Conservation (phyloP, 306 rosid genomes). For the Cucurbita pepo region DNA sequence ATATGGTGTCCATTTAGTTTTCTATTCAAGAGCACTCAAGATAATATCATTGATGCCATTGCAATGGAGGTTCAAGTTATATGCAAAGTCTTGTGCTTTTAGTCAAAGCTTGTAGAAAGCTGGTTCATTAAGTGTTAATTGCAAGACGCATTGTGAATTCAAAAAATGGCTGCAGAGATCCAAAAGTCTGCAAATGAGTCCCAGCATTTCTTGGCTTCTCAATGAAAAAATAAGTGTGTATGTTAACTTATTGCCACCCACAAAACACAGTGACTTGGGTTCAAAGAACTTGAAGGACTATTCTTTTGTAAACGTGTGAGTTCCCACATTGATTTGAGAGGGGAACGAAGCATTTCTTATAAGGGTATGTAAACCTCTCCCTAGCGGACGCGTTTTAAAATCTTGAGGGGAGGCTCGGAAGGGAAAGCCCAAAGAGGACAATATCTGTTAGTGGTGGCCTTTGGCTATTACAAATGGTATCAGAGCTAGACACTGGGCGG, state of each 20-base stretch:
- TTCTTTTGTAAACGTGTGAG: neutral
- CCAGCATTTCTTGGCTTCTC: neutral
- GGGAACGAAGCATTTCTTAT: too few species aligned
- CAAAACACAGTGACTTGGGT: neutral
- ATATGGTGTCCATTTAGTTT: neutral
- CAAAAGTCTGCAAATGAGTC: neutral
- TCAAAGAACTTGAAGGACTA: neutral
- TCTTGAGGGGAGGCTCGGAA: too few species aligned
- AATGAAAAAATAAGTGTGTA: neutral
- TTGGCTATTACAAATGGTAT: too few species aligned
- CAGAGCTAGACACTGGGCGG: too few species aligned
- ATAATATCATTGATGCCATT: neutral
- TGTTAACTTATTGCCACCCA: neutral
- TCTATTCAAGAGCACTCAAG: neutral
- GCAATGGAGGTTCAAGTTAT: neutral
- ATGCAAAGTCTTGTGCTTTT: neutral
- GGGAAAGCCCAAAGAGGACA: too few species aligned
- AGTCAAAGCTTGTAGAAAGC: neutral
- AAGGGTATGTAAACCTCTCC: too few species aligned
- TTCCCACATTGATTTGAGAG: too few species aligned
- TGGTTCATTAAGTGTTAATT: neutral
- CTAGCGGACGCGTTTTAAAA: too few species aligned
- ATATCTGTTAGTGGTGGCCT: too few species aligned
- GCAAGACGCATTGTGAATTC: neutral
- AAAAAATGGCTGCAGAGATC: neutral